Conservation (phyloP, 179 eudicot species). For the Nepenthes alata region DNA sequence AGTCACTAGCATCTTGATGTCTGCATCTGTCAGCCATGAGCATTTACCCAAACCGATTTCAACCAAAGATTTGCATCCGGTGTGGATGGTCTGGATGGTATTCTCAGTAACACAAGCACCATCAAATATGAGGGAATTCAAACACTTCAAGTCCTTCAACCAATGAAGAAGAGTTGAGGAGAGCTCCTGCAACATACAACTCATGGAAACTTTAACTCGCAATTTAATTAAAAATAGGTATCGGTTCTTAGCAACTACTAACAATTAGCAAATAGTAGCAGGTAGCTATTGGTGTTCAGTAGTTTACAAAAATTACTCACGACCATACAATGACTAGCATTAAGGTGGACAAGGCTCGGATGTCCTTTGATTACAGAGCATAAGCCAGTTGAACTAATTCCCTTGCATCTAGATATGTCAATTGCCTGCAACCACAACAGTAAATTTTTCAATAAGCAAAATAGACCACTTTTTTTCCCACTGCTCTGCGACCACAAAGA, state of each 20-base stretch:
- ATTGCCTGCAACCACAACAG: slow-evolving; percentile 30
- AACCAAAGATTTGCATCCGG: slow-evolving; percentile 32
- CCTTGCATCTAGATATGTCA: slow-evolving; percentile 64
- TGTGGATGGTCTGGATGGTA: slow-evolving; percentile 26
- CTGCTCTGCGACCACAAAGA: neutral
- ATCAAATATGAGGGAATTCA: slow-evolving; percentile 39
- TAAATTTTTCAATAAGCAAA: neutral
- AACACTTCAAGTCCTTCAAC: slow-evolving; percentile 31
- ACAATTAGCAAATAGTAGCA: neutral
- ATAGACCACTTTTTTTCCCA: neutral
- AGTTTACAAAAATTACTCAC: slow-evolving; percentile 37
- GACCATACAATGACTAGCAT: slow-evolving; percentile 52
- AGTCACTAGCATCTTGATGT: slow-evolving; percentile 35
- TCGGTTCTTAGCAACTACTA: neutral
- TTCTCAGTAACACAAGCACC: slow-evolving; percentile 51
- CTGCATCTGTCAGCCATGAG: slow-evolving; percentile 39
- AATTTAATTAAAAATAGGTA: neutral
- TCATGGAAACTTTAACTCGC: slow-evolving; percentile 2
- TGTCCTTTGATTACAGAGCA: slow-evolving; percentile 40
- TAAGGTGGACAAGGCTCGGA: slow-evolving; percentile 29
- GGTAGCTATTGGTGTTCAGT: neutral
- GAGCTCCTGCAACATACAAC: slow-evolving; percentile 35
- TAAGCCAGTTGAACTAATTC: slow-evolving; percentile 39
- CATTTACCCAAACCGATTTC: slow-evolving; percentile 78
- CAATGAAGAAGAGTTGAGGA: slow-evolving; percentile 24